Conservation (phyloP, 768 basidiomycete genomes). For the Xerocomellus chrysenteron region DNA sequence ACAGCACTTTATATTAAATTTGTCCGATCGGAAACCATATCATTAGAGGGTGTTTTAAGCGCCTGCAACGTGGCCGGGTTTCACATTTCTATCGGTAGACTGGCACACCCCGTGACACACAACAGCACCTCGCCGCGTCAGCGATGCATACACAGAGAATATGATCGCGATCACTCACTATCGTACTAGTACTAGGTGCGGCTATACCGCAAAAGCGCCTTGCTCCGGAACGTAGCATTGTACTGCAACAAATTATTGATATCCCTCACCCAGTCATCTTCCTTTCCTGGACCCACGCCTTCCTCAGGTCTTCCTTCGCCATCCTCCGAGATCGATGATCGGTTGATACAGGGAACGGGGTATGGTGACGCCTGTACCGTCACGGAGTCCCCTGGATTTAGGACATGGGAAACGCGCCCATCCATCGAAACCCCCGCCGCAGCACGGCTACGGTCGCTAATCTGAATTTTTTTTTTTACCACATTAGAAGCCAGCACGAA, state of each 20-base stretch:
- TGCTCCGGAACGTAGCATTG: conserved; percentile 91
- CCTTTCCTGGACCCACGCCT: conserved; percentile 75
- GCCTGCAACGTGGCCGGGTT: not conserved
- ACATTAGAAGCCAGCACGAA: conserved; percentile 1
- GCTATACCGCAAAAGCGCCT: conserved; percentile 75
- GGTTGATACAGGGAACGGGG: conserved; percentile 91
- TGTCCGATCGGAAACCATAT: conserved; percentile 1
- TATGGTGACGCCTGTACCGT: conserved; percentile 81
- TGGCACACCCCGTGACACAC: not conserved
- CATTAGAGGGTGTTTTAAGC: not conserved
- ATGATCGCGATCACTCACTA: conserved; percentile 11
- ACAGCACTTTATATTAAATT: not conserved
- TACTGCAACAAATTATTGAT: conserved; percentile 94
- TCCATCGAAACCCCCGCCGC: conserved; percentile 93
- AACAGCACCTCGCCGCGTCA: not conserved
- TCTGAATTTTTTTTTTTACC: conserved; percentile 42
- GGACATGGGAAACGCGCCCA: conserved; percentile 78
- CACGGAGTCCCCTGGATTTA: conserved; percentile 84
- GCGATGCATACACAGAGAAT: not conserved
- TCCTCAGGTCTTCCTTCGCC: conserved; percentile 47
- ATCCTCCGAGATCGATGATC: conserved; percentile 69
- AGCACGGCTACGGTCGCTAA: conserved; percentile 81
- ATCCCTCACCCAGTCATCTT: conserved; percentile 95
- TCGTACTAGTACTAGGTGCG: conserved; percentile 35
- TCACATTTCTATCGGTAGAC: conserved; percentile 4